These are phyloP conservation scores for Ploettnerulaceae sp. DNA, from an alignment of 2,329 filamentous ascomycete genomes.

Conservation along the genomic window DNA sequence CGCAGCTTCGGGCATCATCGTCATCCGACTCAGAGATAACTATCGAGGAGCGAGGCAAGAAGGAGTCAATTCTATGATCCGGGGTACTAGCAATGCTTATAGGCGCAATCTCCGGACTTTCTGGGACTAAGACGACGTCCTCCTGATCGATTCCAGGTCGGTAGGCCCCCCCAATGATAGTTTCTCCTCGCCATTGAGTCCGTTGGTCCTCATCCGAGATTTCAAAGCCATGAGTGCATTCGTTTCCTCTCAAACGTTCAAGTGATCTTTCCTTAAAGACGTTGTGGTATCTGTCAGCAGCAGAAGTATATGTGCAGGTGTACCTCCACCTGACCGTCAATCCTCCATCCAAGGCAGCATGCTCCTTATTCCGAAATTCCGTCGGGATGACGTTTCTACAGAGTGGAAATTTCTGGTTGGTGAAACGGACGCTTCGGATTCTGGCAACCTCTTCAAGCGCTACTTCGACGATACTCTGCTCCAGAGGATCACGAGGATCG, in stretches of 20 bases:
- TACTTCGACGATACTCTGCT: constrained; percentile 43
- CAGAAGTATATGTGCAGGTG: constrained; percentile 25
- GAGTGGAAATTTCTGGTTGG: constrained; percentile 48
- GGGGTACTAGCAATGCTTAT: not conserved
- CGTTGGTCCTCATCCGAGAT: constrained; percentile 11
- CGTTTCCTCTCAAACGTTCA: constrained; percentile 18
- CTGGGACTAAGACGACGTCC: not conserved
- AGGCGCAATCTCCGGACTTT: not conserved
- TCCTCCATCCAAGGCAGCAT: constrained; percentile 32
- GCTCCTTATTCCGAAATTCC: constrained; percentile 22
- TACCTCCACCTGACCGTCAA: constrained; percentile 52
- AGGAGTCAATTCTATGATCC: too few species aligned
- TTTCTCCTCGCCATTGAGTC: constrained; percentile 39
- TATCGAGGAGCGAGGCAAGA: not conserved
- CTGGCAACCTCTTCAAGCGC: constrained; percentile 35
- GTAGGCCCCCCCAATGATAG: constrained; percentile 38
- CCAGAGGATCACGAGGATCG: constrained; percentile 31
- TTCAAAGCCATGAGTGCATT: constrained; percentile 13
- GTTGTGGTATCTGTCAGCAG: constrained; percentile 24
- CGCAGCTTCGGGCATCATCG: not conserved
- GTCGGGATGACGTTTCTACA: constrained; percentile 29
- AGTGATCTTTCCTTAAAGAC: constrained; percentile 21
- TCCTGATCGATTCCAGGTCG: constrained; percentile 25
- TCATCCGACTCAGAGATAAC: not conserved
- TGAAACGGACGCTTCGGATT: constrained; percentile 45